Evolutionary conservation across 2,329 filamentous ascomycete genomes (phyloP), one percentile per base, ranked within the genome.

Genomic region (Aspergillus novoparasiticus): DNA sequence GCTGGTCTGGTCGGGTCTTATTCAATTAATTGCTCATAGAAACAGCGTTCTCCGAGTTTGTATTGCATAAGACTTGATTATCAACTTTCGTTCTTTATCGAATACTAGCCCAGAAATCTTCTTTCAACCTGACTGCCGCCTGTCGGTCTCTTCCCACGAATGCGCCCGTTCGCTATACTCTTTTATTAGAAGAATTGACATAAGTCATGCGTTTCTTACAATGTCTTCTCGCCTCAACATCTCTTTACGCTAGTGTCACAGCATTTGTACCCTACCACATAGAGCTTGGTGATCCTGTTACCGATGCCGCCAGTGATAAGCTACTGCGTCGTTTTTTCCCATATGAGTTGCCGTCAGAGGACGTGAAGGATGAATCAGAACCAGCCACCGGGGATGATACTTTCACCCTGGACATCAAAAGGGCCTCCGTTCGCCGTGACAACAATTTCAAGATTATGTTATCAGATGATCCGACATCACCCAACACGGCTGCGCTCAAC

Each of bases 401-500:
- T 48, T 54, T 75, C 23, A 78, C 74, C 6, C 61, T 81, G 50
- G 76, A 78, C 65, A 69, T 82, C 56, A 78, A 73, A 58, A 81
- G 74, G 63, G 53, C 72, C n/a, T 69, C 74, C 19, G 69, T 73
- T 36, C 78, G 77, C 30, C 82, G 84, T 50, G 77, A 82, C 62
- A 85, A 86, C 69, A 69, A 72, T 3, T 86, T 83, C 72, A 74
- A 77, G 9, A 81, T 85, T 12, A 69, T 80, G 43, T 67, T 75
- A 60, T 77, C 80, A 9, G 72, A 75, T 23, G 72, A 72, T 1
- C 81, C 82, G 1, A 75, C 73, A 16, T 71, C 80, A 60, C 65
- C 78, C 16, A 80, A 84, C 64, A 85, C 83, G 62, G 77, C 82
- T 39, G 81, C 82, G 1, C 78, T 87, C 43, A 75, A 85, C 62